phyloP scores from a whole-genome alignment of 2,329 filamentous ascomycete species.

The Nemania serpens region DNA sequence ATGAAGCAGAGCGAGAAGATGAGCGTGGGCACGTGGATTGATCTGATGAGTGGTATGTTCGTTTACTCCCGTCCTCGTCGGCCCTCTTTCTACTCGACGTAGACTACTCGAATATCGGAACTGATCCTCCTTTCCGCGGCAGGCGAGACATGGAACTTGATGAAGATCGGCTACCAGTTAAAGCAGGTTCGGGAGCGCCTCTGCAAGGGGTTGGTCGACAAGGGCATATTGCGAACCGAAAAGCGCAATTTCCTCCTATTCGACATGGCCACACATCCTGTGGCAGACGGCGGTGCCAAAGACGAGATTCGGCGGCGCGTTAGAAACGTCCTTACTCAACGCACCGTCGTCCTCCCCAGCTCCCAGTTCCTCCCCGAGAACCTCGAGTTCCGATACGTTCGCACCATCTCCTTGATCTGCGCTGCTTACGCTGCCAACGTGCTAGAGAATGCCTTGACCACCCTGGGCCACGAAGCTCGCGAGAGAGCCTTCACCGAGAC shows the following conservation, averaged over 20 bases:
- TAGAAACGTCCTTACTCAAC: slow-evolving; percentile 87
- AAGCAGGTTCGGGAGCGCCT: slow-evolving; percentile 98
- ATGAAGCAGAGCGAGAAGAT: slow-evolving; percentile 99
- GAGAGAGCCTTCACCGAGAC: slow-evolving; percentile 97
- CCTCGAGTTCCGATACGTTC: slow-evolving; percentile 89
- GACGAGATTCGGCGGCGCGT: slow-evolving; percentile 95
- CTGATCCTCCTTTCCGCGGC: slow-evolving; percentile 20
- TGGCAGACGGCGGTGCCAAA: slow-evolving; percentile 94
- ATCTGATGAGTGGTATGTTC: slow-evolving; percentile 90
- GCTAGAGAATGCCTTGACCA: slow-evolving; percentile 94
- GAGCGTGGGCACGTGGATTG: slow-evolving; percentile 99
- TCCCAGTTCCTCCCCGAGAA: slow-evolving; percentile 92
- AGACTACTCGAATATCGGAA: background rate
- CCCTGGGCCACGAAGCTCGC: slow-evolving; percentile 88
- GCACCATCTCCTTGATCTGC: slow-evolving; percentile 95
- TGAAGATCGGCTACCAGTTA: slow-evolving; percentile 99
- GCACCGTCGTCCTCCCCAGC: slow-evolving; percentile 85
- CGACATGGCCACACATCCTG: slow-evolving; percentile 99
- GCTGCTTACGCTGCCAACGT: slow-evolving; percentile 98
- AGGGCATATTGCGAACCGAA: slow-evolving; percentile 96
- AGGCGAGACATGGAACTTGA: slow-evolving; percentile 99
- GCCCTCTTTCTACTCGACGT: background rate
- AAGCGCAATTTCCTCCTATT: slow-evolving; percentile 99
- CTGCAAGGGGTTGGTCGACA: slow-evolving; percentile 96
- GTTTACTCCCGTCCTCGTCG: background rate